These are phyloP conservation scores for Neotropicomus parvogracilis DNA, from an alignment of 1,284 basidiomycete species.

Conservation along the genomic window DNA sequence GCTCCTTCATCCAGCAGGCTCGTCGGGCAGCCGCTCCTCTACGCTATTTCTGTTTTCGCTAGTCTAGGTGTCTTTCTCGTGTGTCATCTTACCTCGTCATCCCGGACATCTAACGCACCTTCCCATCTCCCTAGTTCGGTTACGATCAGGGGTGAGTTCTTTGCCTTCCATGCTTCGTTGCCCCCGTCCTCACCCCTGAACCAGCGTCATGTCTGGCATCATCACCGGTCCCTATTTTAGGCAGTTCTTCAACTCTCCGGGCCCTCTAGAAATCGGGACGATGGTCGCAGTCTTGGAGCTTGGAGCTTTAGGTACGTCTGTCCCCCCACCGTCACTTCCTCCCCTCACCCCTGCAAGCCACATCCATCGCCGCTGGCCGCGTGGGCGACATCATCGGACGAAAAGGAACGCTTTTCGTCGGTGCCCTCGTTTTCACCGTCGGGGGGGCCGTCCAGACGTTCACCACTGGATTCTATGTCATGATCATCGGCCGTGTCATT, in stretches of 20 bases:
- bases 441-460: conserved; percentile 91
- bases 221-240: conserved; percentile 93
- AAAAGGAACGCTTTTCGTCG: conserved; percentile 82
- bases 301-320: conserved; percentile 77
- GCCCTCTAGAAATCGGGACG: conserved; percentile 65
- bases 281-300: conserved; percentile 94
- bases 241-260: conserved; percentile 78
- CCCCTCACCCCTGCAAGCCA: conserved; percentile 50
- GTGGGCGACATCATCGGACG: conserved; percentile 88
- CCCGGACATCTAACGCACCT: conserved; percentile 13
- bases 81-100: conserved; percentile 28
- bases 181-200: conserved; percentile 37
- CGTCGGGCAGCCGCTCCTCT: conserved; percentile 79
- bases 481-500: conserved; percentile 86
- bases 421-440: conserved; percentile 83
- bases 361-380: conserved; percentile 84
- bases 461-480: conserved; percentile 76
- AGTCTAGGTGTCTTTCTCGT: conserved; percentile 88
- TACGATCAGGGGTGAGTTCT: conserved; percentile 82
- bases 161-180: background rate
- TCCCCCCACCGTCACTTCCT: background rate
- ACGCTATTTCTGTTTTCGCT: conserved; percentile 80
- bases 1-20: conserved; percentile 48
- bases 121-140: conserved; percentile 59
- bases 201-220: conserved; percentile 81